phyloP scores from a whole-genome alignment of 2,329 filamentous ascomycete species.

The Pseudogymnoascus sp. region DNA sequence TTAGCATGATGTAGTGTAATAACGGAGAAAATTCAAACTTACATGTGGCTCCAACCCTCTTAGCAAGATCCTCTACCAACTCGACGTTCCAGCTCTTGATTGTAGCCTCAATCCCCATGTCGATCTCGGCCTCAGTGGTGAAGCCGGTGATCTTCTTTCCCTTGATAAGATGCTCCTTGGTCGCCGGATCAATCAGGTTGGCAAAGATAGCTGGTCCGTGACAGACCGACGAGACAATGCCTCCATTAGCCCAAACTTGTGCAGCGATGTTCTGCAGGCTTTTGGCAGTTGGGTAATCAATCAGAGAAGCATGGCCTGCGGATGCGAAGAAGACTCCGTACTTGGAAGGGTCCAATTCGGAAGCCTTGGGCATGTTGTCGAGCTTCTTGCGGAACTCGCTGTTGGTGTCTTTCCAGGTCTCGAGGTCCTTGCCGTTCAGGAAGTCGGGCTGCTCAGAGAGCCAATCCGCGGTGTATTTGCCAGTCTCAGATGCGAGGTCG shows the following conservation, averaged over 20 bases:
- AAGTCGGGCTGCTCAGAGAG: constrained; percentile 37
- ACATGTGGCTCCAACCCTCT: constrained; percentile 28
- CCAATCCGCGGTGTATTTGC: constrained; percentile 38
- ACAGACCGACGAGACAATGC: constrained; percentile 37
- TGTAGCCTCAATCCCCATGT: constrained; percentile 29
- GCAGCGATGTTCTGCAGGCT: constrained; percentile 35
- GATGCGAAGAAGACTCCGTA: constrained; percentile 37
- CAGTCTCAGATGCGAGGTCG: constrained; percentile 40
- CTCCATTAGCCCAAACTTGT: constrained; percentile 34
- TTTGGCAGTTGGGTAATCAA: constrained; percentile 39
- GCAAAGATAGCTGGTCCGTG: constrained; percentile 35
- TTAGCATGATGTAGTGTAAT: not conserved
- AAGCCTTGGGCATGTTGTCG: constrained; percentile 35
- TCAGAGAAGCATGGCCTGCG: constrained; percentile 38
- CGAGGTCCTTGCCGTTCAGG: constrained; percentile 34
- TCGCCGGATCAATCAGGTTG: constrained; percentile 28
- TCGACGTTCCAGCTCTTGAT: constrained; percentile 29
- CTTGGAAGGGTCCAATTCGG: constrained; percentile 27
- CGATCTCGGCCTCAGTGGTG: constrained; percentile 33
- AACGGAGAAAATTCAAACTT: constrained; percentile 16
- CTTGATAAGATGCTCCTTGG: constrained; percentile 32
- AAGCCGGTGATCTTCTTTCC: constrained; percentile 35
- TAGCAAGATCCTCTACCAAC: constrained; percentile 31
- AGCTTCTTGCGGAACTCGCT: constrained; percentile 40
- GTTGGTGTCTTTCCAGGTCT: constrained; percentile 33